These are phyloP conservation scores for Penstemon newberryi DNA, from an alignment of 257 asterid genomes.

Conservation along the genomic window DNA sequence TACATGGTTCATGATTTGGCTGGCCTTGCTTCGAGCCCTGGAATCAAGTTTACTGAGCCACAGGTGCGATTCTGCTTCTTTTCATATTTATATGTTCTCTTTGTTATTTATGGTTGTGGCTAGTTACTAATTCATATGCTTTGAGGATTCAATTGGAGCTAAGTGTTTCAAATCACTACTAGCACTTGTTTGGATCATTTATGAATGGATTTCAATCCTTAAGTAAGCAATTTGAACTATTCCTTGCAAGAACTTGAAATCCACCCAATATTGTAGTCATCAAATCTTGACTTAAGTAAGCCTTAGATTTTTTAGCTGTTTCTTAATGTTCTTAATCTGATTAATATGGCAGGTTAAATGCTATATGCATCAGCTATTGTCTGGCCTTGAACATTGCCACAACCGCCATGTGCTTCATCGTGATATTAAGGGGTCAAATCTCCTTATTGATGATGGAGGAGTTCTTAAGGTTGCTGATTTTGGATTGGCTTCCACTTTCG, in stretches of 20 bases:
- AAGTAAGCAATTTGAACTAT: no score
- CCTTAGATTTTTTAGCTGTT: slow-evolving; percentile 23
- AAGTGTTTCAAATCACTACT: no score
- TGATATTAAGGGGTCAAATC: slow-evolving; percentile 90
- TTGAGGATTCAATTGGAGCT: not conserved
- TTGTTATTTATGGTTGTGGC: not conserved
- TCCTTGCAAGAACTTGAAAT: not conserved
- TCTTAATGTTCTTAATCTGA: slow-evolving; percentile 30
- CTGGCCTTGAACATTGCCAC: slow-evolving; percentile 93
- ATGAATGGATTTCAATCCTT: no score
- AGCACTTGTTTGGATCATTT: no score
- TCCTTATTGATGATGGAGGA: slow-evolving; percentile 68
- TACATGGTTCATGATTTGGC: slow-evolving; percentile 89
- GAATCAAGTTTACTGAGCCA: slow-evolving; percentile 73
- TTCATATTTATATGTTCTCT: not conserved
- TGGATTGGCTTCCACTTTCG: slow-evolving; percentile 77
- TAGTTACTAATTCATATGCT: not conserved
- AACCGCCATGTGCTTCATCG: slow-evolving; percentile 76
- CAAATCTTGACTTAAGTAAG: no score
- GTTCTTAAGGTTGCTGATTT: slow-evolving; percentile 86
- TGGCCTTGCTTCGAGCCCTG: slow-evolving; percentile 81
- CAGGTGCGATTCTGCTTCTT: slow-evolving; percentile 44
- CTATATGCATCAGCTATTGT: slow-evolving; percentile 70
- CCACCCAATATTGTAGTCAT: no score
- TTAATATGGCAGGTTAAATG: slow-evolving; percentile 68